Base-by-base conservation (phyloP, 176 grass and related monocot species). In the Triticum timopheevii region DNA sequence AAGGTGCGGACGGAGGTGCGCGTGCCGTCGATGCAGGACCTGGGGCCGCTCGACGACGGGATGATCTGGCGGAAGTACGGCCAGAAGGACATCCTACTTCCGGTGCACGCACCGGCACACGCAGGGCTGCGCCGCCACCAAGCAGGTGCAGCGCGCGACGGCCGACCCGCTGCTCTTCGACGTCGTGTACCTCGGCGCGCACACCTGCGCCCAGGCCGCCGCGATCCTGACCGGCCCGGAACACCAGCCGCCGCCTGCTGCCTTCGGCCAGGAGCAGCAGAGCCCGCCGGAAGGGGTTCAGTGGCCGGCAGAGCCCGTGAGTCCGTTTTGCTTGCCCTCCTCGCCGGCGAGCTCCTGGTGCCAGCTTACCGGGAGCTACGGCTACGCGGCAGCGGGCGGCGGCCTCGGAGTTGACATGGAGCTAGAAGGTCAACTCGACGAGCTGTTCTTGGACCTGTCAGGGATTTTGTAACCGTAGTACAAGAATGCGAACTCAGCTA, bases 81-180 rank as follows among this genome's bases (percentile, higher is more conserved):
- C 5, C 94, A 99, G 87, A 99, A 99, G 73, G 97, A 94, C 69
- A 99, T 99, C 92, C 54, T 99, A 99, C 90, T 99, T 96, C 90
- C 88, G 97, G 80, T 99, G 97, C 89, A 99, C 90, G 38, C 85
- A 96, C 77, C 87, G 92, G 8, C 62, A 90, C 84, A 82, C 92
- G 13, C 87, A 88, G 79, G 76, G 71, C 45, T 99, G 97, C 90
- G 11, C 33, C 1, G 94, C 97, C 35, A 94, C 90, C 47, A 96
- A 99, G 85, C 94, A 99, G 81, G 94, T 99, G 81, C 97, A 99
- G 86, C 86, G 94, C 79, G 79, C 73, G 40, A 94, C 90, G 59
- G 87, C 83, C 47, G 91, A 99, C 63, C 82, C 85, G 4, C 83
- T 86, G 77, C 69, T 99, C 42, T 90, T 87, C 82, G 87, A 99